A percentile compares a stretch with the other conserved stretches of the same genome.
phyloP scores from a whole-genome alignment of 148 eudicot genomes.

The Mesembryanthemum crystallinum region DNA sequence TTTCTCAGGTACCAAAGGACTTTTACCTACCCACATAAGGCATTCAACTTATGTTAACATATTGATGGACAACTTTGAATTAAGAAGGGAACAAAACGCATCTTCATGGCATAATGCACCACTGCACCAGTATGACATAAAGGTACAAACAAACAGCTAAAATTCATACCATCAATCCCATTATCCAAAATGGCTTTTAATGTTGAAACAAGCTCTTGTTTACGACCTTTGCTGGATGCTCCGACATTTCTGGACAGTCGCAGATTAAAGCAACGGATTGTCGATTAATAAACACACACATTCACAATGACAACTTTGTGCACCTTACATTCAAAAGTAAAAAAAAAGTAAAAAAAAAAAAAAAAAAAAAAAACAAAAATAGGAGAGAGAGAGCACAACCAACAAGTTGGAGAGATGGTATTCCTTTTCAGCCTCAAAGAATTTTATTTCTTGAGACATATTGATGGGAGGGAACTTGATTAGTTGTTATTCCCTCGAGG shows the following conservation, averaged over 20 bases:
- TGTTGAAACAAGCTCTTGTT: constrained; percentile 60
- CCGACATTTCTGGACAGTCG: constrained; percentile 51
- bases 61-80: neutral
- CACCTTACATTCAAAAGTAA: neutral
- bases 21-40: constrained; percentile 33
- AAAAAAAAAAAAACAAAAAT: neutral
- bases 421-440: no score
- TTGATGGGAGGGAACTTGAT: no score
- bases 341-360: neutral
- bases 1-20: constrained; percentile 21
- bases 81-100: neutral
- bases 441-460: no score
- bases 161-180: constrained; percentile 45
- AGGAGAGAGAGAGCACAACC: no score
- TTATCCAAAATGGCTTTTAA: constrained; percentile 43
- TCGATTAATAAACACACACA: neutral
- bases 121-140: neutral
- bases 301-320: neutral
- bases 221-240: constrained; percentile 62
- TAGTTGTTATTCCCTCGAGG: no score
- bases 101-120: neutral
- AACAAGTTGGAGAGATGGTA: no score
- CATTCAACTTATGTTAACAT: neutral
- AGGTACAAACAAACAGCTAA: neutral
- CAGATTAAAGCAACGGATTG: constrained; percentile 16